A percentile compares a stretch with the other conserved stretches of the same genome.
These are phyloP conservation scores for Fagus sylvatica DNA, from an alignment of 306 rosid genomes.

Conservation along the genomic window DNA sequence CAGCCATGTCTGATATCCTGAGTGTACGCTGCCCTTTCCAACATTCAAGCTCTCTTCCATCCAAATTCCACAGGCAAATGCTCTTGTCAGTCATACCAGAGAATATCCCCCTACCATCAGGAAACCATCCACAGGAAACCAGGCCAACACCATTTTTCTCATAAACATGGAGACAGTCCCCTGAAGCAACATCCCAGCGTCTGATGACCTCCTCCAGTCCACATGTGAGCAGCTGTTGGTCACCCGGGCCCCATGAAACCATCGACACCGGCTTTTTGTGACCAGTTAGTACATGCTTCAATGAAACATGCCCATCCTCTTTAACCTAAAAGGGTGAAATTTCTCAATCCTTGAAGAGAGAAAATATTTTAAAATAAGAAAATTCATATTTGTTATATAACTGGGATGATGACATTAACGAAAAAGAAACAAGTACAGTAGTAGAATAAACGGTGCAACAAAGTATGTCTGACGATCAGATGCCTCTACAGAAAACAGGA, in stretches of 20 bases:
- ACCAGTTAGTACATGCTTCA: conserved; percentile 81
- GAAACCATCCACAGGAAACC: conserved; percentile 91
- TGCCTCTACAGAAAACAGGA: neutral
- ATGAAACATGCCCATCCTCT: conserved; percentile 43
- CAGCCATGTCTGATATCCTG: conserved; percentile 88
- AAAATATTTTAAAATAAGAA: neutral
- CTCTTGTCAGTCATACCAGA: conserved; percentile 87
- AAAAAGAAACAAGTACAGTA: neutral
- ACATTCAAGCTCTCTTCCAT: conserved; percentile 91
- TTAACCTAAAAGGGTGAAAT: conserved; percentile 52
- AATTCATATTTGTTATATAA: neutral
- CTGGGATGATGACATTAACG: neutral
- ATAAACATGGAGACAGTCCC: conserved; percentile 83
- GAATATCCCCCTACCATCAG: conserved; percentile 76
- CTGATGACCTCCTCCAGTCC: conserved; percentile 89
- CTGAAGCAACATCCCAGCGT: conserved; percentile 88
- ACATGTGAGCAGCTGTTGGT: conserved; percentile 84
- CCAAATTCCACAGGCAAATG: conserved; percentile 92
- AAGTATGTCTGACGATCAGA: neutral
- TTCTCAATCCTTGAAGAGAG: neutral
- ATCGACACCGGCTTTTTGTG: conserved; percentile 79
- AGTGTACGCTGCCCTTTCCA: conserved; percentile 86
- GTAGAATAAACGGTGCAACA: neutral
- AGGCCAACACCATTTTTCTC: conserved; percentile 69
- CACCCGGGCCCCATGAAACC: conserved; percentile 92